A percentile compares a stretch with the other conserved stretches of the same genome.
Evolutionary conservation across 83 land plant genomes (phyloP).

Genomic region (Diphasiastrum complanatum): DNA sequence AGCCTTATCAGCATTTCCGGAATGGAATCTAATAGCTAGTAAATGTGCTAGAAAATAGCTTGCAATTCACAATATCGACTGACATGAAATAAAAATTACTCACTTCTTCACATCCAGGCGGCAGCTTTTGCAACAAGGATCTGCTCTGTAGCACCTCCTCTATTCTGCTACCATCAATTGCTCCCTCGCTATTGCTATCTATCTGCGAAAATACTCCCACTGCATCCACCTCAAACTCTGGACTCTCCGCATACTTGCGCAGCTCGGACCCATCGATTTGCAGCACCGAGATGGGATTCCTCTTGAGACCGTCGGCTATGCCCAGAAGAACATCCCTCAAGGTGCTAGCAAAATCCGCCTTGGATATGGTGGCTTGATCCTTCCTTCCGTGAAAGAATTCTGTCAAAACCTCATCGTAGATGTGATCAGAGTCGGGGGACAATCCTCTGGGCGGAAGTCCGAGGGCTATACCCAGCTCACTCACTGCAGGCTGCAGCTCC

Average conservation of each 20-base stretch:
- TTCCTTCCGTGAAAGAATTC: conserved; percentile 52
- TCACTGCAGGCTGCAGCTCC: conserved; percentile 62
- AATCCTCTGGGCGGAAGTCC: conserved; percentile 58
- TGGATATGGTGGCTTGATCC: conserved; percentile 36
- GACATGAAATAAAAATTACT: no score
- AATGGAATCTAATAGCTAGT: no score
- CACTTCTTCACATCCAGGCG: conserved; percentile 18
- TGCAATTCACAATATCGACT: no score
- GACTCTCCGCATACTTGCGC: conserved; percentile 6
- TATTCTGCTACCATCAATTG: conserved; percentile 5
- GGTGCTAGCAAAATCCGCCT: conserved; percentile 14
- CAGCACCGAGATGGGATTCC: conserved; percentile 22
- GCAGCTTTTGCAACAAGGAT: conserved; percentile 25
- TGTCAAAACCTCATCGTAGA: conserved; percentile 60
- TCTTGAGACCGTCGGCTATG: conserved; percentile 32
- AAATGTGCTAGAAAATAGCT: no score
- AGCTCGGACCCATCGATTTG: conserved; percentile 12
- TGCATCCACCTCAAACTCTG: conserved; percentile 16
- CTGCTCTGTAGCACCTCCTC: conserved; percentile 11
- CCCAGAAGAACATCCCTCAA: conserved; percentile 32
- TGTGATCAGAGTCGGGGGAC: conserved; percentile 44
- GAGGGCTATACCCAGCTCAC: conserved; percentile 55
- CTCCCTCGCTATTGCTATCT: conserved; percentile 9
- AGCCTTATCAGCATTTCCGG: no score
- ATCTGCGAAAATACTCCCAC: conserved; percentile 10